phyloP scores from a whole-genome alignment of 495 filamentous ascomycete genomes.

The Lentithecium fluviatile region DNA sequence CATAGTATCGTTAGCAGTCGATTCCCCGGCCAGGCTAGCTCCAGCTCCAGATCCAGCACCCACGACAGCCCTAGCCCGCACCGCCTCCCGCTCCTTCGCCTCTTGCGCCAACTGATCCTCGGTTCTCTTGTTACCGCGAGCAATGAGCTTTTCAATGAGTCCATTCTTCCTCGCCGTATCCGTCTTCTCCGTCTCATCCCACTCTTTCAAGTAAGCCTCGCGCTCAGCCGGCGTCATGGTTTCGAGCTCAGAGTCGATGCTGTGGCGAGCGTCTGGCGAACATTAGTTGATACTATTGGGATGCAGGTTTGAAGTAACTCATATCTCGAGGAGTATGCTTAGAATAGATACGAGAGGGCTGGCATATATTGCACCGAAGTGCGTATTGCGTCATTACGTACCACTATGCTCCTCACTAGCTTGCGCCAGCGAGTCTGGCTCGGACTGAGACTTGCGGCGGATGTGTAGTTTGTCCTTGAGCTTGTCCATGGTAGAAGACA shows the following conservation, averaged over 20 bases:
- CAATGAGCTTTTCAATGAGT: constrained; percentile 25
- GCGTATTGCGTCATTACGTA: constrained; percentile 22
- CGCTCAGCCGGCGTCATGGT: constrained; percentile 28
- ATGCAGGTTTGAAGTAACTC: neutral
- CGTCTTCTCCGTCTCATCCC: constrained; percentile 27
- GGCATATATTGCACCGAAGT: neutral
- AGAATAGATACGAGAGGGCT: neutral
- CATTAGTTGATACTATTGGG: neutral
- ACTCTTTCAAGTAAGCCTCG: constrained; percentile 23
- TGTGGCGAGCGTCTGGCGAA: constrained; percentile 4
- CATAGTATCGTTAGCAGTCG: neutral
- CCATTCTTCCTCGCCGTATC: constrained; percentile 26
- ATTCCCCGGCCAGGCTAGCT: too few relatives aligned
- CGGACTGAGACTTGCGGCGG: constrained; percentile 22
- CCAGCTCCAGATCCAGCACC: constrained; percentile 18
- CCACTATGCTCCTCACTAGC: neutral
- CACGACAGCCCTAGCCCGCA: neutral
- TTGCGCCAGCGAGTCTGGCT: neutral
- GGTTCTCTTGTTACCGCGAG: constrained; percentile 25
- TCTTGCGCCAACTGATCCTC: constrained; percentile 26
- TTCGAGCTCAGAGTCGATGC: constrained; percentile 24
- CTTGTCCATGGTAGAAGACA: constrained; percentile 6
- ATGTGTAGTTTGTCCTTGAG: constrained; percentile 28
- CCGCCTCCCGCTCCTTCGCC: neutral
- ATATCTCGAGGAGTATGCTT: neutral